Conservation (phyloP, 2,329 filamentous ascomycete genomes). For the Cordyceps fumosorosea region DNA sequence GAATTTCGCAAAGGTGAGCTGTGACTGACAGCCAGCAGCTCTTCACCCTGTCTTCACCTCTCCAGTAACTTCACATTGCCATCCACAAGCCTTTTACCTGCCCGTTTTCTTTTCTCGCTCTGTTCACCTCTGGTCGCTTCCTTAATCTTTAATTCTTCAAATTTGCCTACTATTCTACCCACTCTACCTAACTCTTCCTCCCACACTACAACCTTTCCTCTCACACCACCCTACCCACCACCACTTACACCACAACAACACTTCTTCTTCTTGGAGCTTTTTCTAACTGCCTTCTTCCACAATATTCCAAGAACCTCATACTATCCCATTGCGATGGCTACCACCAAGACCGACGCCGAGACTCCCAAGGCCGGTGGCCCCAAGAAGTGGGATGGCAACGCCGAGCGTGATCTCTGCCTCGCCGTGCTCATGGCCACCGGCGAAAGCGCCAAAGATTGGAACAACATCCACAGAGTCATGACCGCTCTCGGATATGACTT, state of each 20-base stretch:
- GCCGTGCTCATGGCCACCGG: slow-evolving; percentile 25
- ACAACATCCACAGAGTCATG: slow-evolving; percentile 26
- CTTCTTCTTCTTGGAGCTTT: not conserved
- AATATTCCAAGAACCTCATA: not conserved
- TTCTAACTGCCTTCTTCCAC: not conserved
- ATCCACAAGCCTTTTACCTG: not conserved
- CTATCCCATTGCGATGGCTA: not conserved
- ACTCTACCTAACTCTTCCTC: not conserved
- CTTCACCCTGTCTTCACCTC: not conserved
- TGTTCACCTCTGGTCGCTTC: not conserved
- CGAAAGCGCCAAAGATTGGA: slow-evolving; percentile 28
- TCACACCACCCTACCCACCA: no score
- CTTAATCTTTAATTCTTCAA: not conserved
- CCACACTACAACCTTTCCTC: not conserved
- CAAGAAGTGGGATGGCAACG: slow-evolving; percentile 31
- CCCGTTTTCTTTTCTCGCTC: not conserved
- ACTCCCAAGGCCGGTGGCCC: slow-evolving; percentile 9
- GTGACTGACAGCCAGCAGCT: not conserved
- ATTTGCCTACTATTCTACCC: not conserved
- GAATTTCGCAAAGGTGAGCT: not conserved
- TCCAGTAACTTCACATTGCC: not conserved
- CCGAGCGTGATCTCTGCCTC: slow-evolving; percentile 34
- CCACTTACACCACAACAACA: not conserved
- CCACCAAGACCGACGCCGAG: not conserved
- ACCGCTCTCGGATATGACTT: slow-evolving; percentile 27